These are phyloP conservation scores for Trichoderma atroviride DNA, from an alignment of 2,329 filamentous ascomycete species.

Conservation along the genomic window DNA sequence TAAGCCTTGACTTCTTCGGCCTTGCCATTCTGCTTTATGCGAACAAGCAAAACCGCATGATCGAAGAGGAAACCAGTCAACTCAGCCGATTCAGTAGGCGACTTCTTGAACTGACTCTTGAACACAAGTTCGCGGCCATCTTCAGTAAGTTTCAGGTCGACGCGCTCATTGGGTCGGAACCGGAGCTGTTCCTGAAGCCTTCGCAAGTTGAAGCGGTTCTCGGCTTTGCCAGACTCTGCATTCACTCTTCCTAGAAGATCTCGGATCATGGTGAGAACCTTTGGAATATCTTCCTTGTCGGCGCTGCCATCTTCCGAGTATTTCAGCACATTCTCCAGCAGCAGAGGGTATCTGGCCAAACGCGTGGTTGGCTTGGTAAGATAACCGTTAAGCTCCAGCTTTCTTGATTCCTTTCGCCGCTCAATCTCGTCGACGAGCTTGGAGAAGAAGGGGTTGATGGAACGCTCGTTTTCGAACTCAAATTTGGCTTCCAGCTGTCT, in stretches of 20 bases:
- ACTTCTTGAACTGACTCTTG: slow-evolving; percentile 93
- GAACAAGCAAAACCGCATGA: slow-evolving; percentile 88
- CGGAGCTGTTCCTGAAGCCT: slow-evolving; percentile 89
- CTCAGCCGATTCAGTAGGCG: slow-evolving; percentile 81
- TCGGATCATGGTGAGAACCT: slow-evolving; percentile 83
- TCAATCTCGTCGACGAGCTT: slow-evolving; percentile 97
- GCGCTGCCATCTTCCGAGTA: slow-evolving; percentile 86
- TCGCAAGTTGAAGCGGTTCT: slow-evolving; percentile 95
- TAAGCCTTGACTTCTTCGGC: slow-evolving; percentile 94
- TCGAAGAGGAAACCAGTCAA: slow-evolving; percentile 96
- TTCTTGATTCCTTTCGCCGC: slow-evolving; percentile 91
- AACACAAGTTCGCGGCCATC: slow-evolving; percentile 91
- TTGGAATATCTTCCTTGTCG: slow-evolving; percentile 89
- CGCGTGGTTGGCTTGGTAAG: slow-evolving; percentile 96
- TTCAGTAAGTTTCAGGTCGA: slow-evolving; percentile 92
- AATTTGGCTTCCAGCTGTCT: slow-evolving; percentile 97
- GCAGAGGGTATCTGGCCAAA: slow-evolving; percentile 87
- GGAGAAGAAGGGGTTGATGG: slow-evolving; percentile 78
- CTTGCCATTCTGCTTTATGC: slow-evolving; percentile 90
- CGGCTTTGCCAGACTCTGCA: slow-evolving; percentile 91
- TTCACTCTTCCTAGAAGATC: slow-evolving; percentile 89
- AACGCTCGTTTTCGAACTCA: slow-evolving; percentile 95
- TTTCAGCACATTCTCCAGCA: slow-evolving; percentile 90
- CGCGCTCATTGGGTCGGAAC: slow-evolving; percentile 85
- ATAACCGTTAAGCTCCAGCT: slow-evolving; percentile 96